A percentile compares a stretch with the other conserved stretches of the same genome.
Evolutionary conservation across 257 asterid genomes (phyloP).

Genomic region (Primulina huaijiensis): DNA sequence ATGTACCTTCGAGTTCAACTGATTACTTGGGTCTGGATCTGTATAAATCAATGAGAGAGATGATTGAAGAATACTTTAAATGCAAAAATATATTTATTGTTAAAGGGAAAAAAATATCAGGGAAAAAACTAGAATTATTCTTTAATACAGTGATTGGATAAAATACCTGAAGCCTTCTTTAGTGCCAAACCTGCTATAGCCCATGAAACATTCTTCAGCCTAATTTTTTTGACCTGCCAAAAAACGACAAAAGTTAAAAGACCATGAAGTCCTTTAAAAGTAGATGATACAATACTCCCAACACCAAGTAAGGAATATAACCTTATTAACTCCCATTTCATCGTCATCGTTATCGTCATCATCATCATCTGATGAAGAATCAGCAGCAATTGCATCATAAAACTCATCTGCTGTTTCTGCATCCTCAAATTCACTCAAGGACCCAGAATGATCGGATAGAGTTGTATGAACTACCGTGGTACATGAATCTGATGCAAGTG

Average conservation of each 20-base stretch:
- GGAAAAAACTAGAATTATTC: conserved; percentile 12
- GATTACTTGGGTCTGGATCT: conserved; percentile 48
- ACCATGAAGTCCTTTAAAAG: conserved; percentile 12
- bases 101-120: not conserved
- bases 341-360: conserved; percentile 54
- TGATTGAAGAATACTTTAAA: conserved; percentile 20
- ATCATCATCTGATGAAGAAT: conserved; percentile 49
- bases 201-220: conserved; percentile 83
- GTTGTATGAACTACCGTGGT: conserved; percentile 54
- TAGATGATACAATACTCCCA: conserved; percentile 1
- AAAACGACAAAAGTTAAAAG: conserved; percentile 16
- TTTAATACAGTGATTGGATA: conserved; percentile 16
- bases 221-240: conserved; percentile 57
- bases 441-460: conserved; percentile 47
- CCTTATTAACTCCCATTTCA: conserved; percentile 58
- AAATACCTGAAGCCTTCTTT: conserved; percentile 57
- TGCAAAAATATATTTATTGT: not conserved
- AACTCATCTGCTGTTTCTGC: conserved; percentile 71
- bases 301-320: conserved; percentile 24
- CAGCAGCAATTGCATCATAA: conserved; percentile 77
- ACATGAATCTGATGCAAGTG: conserved; percentile 40
- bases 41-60: conserved; percentile 31
- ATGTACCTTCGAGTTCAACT: conserved; percentile 47
- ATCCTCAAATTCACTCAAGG: conserved; percentile 62
- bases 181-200: conserved; percentile 65